phyloP scores from a whole-genome alignment of 2,329 filamentous ascomycete species.

The Beauveria brongniartii region DNA sequence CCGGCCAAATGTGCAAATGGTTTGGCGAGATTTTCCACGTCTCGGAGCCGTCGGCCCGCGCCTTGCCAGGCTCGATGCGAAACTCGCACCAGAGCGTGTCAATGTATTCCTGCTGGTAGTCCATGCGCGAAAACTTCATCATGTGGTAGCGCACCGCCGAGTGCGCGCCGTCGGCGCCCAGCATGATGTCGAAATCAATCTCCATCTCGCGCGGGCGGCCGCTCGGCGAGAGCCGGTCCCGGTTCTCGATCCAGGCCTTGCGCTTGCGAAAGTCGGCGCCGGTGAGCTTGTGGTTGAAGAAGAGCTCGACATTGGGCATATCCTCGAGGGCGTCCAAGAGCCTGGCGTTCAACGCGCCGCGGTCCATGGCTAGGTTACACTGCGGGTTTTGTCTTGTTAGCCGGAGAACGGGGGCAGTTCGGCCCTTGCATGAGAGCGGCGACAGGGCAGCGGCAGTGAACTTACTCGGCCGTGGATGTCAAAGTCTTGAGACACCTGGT shows the following conservation, averaged over 20 bases:
- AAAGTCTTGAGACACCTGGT: conserved; percentile 80
- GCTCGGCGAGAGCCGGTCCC: conserved; percentile 26
- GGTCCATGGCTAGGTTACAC: conserved; percentile 80
- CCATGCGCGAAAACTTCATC: conserved; percentile 90
- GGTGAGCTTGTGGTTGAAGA: conserved; percentile 89
- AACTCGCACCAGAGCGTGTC: conserved; percentile 98
- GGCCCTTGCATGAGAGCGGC: neutral
- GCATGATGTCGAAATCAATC: conserved; percentile 81
- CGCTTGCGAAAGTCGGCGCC: conserved; percentile 75
- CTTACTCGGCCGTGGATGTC: conserved; percentile 78
- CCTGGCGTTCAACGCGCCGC: conserved; percentile 71
- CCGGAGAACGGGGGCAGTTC: neutral
- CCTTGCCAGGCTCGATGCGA: conserved; percentile 53
- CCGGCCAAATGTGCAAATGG: conserved; percentile 96
- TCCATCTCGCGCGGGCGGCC: conserved; percentile 63
- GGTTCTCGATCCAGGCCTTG: conserved; percentile 79
- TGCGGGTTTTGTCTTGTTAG: conserved; percentile 25
- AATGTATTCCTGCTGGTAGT: conserved; percentile 91
- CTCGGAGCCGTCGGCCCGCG: conserved; percentile 19
- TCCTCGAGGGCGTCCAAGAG: conserved; percentile 76
- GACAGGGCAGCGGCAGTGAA: conserved; percentile 1
- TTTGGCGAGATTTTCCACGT: conserved; percentile 79
- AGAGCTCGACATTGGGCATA: conserved; percentile 82
- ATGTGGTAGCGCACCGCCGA: conserved; percentile 84
- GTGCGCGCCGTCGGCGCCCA: conserved; percentile 92